Evolutionary conservation across 2,329 filamentous ascomycete species (phyloP), one percentile per base, ranked within the genome.

Genomic region (Fusarium transvaalense): DNA sequence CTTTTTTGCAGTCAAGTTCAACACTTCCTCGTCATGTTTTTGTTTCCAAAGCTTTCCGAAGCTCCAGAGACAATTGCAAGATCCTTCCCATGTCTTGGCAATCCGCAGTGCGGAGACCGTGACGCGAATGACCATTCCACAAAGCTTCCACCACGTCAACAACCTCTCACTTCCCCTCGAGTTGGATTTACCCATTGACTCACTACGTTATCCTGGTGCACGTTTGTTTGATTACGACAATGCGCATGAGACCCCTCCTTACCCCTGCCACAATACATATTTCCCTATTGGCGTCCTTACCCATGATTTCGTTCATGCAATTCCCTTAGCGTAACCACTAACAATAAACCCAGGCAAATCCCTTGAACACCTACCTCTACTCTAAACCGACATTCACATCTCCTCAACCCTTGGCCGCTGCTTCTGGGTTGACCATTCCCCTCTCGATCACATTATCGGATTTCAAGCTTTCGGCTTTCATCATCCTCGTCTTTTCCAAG

Each of bases 401-500:
- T 45, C 96, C 96, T 42, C 89, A 95, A 78, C 96, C 96, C 6
- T 83, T 99, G 62, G 96, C 96, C 47, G 96, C 96, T 45, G 90
- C 93, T 57, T 95, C 94, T 41, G 93, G 95, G 34, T 85, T 99
- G 71, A 99, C 96, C 4, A 99, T 99, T 75, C 96, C 96, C n/a
- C 84, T 99, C 42, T 95, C 97, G 77, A 97, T 99, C 72, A 98
- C 96, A 1, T 80, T 99, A 51, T 98, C 96, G 46, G 93, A 98
- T 71, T 97, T 99, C 77, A 93, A 97, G 76, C 84, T 99, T 51
- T 97, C 94, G 6, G 96, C 95, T 13, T 98, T 99, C 78, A 97
- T 99, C 72, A 97, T 99, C 61, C 81, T 99, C 50, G 96, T 99
- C 65, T 99, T 99, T 78, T 98, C 95, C 5, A 95, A 94, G 78